Conservation (phyloP, 2,329 filamentous ascomycete species). For the Nigrospora oryzae region DNA sequence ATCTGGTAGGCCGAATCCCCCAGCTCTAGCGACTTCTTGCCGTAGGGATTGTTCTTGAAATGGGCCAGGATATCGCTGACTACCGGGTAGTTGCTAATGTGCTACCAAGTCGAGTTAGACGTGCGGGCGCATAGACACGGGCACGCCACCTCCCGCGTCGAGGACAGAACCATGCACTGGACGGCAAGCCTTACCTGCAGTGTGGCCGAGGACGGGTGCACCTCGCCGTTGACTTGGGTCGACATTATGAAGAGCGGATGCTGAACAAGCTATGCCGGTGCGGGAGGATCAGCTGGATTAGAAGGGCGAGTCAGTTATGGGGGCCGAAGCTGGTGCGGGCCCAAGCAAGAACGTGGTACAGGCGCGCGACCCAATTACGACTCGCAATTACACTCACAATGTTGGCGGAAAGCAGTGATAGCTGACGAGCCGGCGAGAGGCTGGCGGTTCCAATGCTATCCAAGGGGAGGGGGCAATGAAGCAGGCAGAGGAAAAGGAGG, state of each 20-base stretch:
- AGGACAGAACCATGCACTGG: not conserved
- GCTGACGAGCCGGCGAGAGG: too few relatives aligned
- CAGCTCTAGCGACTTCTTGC: slow-evolving; percentile 72
- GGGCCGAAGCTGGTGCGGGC: too few relatives aligned
- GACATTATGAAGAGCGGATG: slow-evolving; percentile 15
- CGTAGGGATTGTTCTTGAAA: slow-evolving; percentile 76
- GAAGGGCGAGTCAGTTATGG: not conserved
- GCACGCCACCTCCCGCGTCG: not conserved
- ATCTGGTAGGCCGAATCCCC: slow-evolving; percentile 67
- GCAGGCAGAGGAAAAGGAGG: not conserved
- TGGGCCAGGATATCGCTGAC: slow-evolving; percentile 69
- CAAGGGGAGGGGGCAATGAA: too few relatives aligned
- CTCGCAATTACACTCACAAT: too few relatives aligned
- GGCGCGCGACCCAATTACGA: too few relatives aligned
- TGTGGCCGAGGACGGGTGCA: slow-evolving; percentile 21
- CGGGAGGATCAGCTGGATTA: not conserved
- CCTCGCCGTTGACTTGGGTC: slow-evolving; percentile 23
- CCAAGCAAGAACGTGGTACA: too few relatives aligned
- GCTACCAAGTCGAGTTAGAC: slow-evolving; percentile 39
- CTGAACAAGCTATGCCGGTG: not conserved
- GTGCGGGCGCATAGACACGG: not conserved
- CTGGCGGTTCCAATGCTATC: too few relatives aligned
- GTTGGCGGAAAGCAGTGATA: too few relatives aligned
- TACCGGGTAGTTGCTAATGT: slow-evolving; percentile 76
- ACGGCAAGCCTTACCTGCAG: slow-evolving; percentile 17